Percentiles rank a stretch among this genome's conserved stretches.
phyloP scores from a whole-genome alignment of 306 rosid genomes.

The Cucurbita moschata region DNA sequence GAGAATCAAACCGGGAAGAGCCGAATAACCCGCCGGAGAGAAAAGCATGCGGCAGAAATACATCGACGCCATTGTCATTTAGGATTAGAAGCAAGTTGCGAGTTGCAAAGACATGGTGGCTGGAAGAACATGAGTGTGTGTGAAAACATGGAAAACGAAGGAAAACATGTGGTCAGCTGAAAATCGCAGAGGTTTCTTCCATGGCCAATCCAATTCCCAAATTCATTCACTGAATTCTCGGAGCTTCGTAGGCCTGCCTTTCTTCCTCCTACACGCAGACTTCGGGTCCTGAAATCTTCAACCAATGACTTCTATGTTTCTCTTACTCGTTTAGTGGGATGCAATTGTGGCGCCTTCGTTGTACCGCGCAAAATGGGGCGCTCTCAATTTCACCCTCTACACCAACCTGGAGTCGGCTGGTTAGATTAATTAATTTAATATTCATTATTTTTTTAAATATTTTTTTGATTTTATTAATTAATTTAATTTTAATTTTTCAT shows the following conservation, averaged over 20 bases:
- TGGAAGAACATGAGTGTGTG: neutral
- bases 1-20: neutral
- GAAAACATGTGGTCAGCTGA: slow-evolving; percentile 1
- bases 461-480: no score
- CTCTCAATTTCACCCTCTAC: no score
- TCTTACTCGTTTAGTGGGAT: neutral
- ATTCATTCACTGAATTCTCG: slow-evolving; percentile 1
- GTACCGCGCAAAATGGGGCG: neutral
- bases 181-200: neutral
- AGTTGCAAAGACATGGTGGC: neutral
- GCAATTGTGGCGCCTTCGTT: neutral
- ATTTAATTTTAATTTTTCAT: no score
- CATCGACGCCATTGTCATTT: neutral
- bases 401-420: no score
- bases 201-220: neutral
- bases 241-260: neutral
- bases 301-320: neutral
- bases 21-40: neutral
- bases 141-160: neutral
- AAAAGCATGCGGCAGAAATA: neutral
- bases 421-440: no score
- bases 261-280: neutral
- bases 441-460: no score
- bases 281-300: neutral
- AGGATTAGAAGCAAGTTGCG: neutral